These are phyloP conservation scores for Hura crepitans DNA, from an alignment of 441 rosid species.

Conservation along the genomic window DNA sequence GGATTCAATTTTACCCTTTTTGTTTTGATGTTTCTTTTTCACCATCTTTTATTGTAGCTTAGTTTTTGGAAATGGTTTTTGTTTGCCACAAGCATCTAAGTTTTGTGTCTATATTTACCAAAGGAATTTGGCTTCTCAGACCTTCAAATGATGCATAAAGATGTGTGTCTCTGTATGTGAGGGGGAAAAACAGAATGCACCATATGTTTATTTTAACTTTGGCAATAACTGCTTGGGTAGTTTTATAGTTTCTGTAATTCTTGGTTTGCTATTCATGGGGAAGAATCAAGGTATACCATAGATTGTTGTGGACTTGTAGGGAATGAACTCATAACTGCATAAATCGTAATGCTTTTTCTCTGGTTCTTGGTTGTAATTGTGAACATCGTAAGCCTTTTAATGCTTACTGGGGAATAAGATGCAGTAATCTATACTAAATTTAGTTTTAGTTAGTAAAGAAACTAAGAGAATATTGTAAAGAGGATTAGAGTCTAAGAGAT, in stretches of 20 bases:
- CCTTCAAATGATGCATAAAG: neutral
- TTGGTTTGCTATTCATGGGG: neutral
- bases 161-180: neutral
- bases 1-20: neutral
- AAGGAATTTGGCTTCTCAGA: neutral
- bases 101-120: neutral
- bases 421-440: neutral
- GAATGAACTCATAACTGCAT: neutral
- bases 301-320: neutral
- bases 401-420: neutral
- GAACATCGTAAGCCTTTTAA: neutral
- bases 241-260: neutral
- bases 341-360: neutral
- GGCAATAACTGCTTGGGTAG: neutral
- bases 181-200: too few species aligned
- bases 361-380: neutral
- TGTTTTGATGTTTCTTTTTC: too few species aligned
- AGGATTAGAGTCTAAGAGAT: neutral
- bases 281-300: neutral
- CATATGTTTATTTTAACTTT: neutral
- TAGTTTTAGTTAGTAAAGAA: neutral
- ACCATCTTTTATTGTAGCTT: too few species aligned
- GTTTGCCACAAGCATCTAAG: neutral
- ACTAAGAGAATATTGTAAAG: neutral
- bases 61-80: neutral